Base-by-base conservation (phyloP, 176 grass and related monocot genomes). In the Musa itinerans region DNA sequence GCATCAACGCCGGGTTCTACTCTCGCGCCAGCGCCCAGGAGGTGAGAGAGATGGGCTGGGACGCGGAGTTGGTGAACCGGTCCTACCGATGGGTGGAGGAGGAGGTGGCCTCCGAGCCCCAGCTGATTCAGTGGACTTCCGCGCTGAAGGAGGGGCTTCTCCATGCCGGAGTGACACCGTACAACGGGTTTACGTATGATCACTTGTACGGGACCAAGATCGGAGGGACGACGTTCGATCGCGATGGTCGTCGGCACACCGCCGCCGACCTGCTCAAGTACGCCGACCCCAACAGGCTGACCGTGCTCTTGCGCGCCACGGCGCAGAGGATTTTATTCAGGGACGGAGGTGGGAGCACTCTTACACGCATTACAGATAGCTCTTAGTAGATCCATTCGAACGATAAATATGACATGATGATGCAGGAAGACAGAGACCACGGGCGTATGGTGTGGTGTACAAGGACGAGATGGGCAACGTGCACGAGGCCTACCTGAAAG, bases 1-100 rank as follows among this genome's bases (percentile, higher is more conserved):
- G 89, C 87, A 80, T 96, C 21, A 92, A 96, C 74, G 89, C 86
- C n/a, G 92, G 92, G 1, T 96, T 96, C 83, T 96, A 92, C 86
- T 85, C 86, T n/a, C 92, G 92, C 0, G 92, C 92, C 48, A 89
- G 89, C 83, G 3, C 29, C 6, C 43, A 54, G 0, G 92, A 92
- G 78, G 83, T 77, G 21, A 53, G 73, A 63, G 63, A 76, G 8
- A 86, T 84, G 12, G 89, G 92, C 2, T 96, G 86, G 86, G 86
- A 92, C 68, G 54, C 79, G 19, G 56, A 61, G 58, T 79, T 89
- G 64, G 89, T 84, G 7, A 87, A 92, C 23, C 64, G 85, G 20
- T 96, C 89, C 3, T 96, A 96, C 65, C 59, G 52, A 14, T 96
- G 92, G 92, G 92, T 96, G 65, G 86, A 96, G 82, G 81, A 82